These are phyloP conservation scores for Penicillium argentinense DNA, from an alignment of 495 filamentous ascomycete species.

Conservation along the genomic window DNA sequence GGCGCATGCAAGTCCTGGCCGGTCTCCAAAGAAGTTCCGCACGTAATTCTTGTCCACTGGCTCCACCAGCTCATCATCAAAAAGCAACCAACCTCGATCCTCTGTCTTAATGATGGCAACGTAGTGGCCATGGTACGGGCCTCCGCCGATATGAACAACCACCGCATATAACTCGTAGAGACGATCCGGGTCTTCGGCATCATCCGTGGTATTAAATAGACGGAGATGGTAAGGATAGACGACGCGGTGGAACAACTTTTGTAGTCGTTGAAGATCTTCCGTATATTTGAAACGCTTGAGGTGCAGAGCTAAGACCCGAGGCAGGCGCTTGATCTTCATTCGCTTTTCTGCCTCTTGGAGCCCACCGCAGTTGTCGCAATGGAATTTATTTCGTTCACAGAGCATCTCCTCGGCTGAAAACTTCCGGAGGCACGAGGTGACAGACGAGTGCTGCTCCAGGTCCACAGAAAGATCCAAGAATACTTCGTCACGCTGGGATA, in stretches of 20 bases:
- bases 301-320: constrained; percentile 87
- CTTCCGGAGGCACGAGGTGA: constrained; percentile 90
- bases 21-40: constrained; percentile 95
- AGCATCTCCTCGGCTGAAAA: constrained; percentile 99
- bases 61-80: constrained; percentile 98
- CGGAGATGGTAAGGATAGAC: constrained; percentile 96
- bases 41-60: constrained; percentile 96
- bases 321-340: constrained; percentile 97
- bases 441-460: constrained; percentile 91
- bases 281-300: constrained; percentile 98
- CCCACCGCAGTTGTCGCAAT: constrained; percentile 95
- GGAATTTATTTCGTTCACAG: constrained; percentile 97
- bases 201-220: constrained; percentile 97
- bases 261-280: constrained; percentile 86
- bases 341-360: constrained; percentile 97
- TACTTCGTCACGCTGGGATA: constrained; percentile 90
- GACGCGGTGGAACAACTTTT: constrained; percentile 96
- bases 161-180: constrained; percentile 97
- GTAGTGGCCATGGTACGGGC: constrained; percentile 96
- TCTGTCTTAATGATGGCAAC: constrained; percentile 97
- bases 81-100: constrained; percentile 91
- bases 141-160: constrained; percentile 98
- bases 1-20: constrained; percentile 85
- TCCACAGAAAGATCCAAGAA: constrained; percentile 97
- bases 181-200: constrained; percentile 91